Conservation (phyloP, 176 grass and related monocot species). For the Oryza meridionalis region DNA sequence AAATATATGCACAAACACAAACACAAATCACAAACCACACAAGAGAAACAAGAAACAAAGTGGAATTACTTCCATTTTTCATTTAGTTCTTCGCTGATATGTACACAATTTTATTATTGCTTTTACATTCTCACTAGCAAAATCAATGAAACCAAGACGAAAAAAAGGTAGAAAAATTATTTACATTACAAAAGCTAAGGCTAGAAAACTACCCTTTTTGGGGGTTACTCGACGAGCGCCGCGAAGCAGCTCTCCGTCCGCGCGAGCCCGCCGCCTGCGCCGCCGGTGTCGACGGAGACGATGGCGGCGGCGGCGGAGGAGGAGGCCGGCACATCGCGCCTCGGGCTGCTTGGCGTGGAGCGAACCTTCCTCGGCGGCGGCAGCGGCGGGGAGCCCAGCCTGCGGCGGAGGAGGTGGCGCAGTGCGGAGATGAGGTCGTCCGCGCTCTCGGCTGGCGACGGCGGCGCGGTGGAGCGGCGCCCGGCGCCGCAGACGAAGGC, state of each 20-base stretch:
- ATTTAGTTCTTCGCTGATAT: not conserved
- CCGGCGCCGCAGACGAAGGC: constrained; percentile 51
- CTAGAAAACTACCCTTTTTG: constrained; percentile 25
- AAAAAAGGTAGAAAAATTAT: constrained; percentile 23
- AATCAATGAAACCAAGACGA: not conserved
- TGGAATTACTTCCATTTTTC: constrained; percentile 65
- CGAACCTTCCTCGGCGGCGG: constrained; percentile 37
- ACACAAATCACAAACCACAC: not conserved
- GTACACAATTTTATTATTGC: constrained; percentile 54
- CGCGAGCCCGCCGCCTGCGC: constrained; percentile 18
- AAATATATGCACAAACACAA: not conserved
- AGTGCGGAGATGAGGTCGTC: constrained; percentile 66
- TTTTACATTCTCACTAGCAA: constrained; percentile 4
- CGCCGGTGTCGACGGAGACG: not conserved
- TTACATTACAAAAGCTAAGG: not conserved
- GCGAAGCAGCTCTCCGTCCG: constrained; percentile 71
- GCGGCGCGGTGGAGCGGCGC: constrained; percentile 43
- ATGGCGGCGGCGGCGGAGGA: not conserved
- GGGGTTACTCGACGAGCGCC: constrained; percentile 46
- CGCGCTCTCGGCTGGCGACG: constrained; percentile 40
- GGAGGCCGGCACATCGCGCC: not conserved
- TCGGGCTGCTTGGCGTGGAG: constrained; percentile 70
- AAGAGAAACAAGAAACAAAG: not conserved
- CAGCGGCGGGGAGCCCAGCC: constrained; percentile 48
- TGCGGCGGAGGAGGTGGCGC: constrained; percentile 63